Evolutionary conservation across 768 basidiomycete genomes (phyloP).

Genomic region (Cubamyces sp.): DNA sequence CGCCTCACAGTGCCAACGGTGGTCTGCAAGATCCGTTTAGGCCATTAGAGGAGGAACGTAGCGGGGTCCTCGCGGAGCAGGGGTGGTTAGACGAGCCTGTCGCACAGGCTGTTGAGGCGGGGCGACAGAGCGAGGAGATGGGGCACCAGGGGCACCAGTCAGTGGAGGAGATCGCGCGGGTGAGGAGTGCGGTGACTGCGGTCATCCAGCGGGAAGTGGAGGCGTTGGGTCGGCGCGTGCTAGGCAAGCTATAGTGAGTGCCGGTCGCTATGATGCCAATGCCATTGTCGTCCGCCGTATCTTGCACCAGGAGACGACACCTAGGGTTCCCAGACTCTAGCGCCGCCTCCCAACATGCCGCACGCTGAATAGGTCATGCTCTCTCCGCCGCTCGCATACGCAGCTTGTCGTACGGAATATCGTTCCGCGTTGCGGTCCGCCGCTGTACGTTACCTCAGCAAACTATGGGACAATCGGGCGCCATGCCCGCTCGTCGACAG

Average conservation of each 20-base stretch:
- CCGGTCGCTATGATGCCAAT: too few relatives aligned
- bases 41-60: slow-evolving; percentile 20
- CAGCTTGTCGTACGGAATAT: too few relatives aligned
- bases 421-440: too few relatives aligned
- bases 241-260: neutral
- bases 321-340: too few relatives aligned
- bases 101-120: neutral
- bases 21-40: slow-evolving; percentile 6
- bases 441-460: too few relatives aligned
- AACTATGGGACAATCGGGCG: too few relatives aligned
- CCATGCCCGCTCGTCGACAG: too few relatives aligned
- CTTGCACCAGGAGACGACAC: too few relatives aligned
- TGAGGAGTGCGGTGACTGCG: slow-evolving; percentile 37
- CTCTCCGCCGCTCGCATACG: too few relatives aligned
- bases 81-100: slow-evolving; percentile 23
- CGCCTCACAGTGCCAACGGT: neutral
- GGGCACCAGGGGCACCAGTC: neutral
- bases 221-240: slow-evolving; percentile 29
- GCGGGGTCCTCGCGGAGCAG: slow-evolving; percentile 3
- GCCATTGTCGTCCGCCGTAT: too few relatives aligned
- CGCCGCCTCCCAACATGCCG: too few relatives aligned
- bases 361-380: too few relatives aligned
- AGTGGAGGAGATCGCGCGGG: slow-evolving; percentile 22
- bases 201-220: slow-evolving; percentile 37
- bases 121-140: neutral